Evolutionary conservation across 805 yeast species (phyloP), one percentile per base, ranked within the genome.

Genomic region (Peterozyma toletana): DNA sequence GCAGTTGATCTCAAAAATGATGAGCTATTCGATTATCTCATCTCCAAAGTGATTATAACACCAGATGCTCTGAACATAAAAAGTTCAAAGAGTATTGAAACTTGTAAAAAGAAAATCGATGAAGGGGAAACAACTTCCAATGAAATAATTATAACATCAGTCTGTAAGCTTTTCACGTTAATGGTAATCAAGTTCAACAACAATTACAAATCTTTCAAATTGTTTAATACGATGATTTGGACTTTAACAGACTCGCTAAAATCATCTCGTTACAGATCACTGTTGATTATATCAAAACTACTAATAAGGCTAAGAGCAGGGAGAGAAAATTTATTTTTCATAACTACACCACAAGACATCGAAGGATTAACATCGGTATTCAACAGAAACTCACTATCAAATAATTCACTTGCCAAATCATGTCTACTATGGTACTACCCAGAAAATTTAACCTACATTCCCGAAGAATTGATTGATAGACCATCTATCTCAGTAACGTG

Each of bases 351-450:
- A 3, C 56, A 60, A 1, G 86, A 84, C 54, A 76, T 82, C 67
- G 83, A 77, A 36, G 88, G 86, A 0, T 59, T 84, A 14, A 75
- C 87, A 9, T 73, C 80, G 2, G 72, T 78, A 0, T 68, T 83
- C 42, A 70, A 73, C 4, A 66, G 87, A 54, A 75, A 77, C 46
- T 53, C 59, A 27, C 59, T 21, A 21, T 21, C 27, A 21, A 21
- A 21, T 7, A 21, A 21, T 21, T 21, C 27, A 21, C 27, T 21
- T 21, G 27, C 7, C 27, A 21, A 21, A 21, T 21, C 27, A 21
- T 21, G 49, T 10, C 51, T 63, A 31, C 52, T 61, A 45, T 83
- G 90, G 91, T 58, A 60, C 5, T 81, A 69, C 51, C 91, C 90
- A 0, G 90, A 83, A 49, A 54, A 59, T 0, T 53, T 75, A 2